A percentile compares a stretch with the other conserved stretches of the same genome.
phyloP scores from a whole-genome alignment of 805 yeast genomes.

The Candida namnaoensis region DNA sequence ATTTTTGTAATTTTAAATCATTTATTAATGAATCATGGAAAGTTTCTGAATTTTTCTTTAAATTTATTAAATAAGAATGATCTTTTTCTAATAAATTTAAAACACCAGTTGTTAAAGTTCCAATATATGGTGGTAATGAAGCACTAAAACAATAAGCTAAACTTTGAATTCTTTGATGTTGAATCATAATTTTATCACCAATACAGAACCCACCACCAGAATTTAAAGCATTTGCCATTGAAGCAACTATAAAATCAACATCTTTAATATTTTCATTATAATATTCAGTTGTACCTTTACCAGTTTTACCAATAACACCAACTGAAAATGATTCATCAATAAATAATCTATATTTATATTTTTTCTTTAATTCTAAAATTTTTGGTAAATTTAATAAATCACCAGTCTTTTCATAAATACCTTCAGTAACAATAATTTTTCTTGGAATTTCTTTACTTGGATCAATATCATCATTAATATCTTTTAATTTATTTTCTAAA shows the following conservation, averaged over 20 bases:
- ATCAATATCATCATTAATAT: constrained; percentile 48
- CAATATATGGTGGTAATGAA: constrained; percentile 86
- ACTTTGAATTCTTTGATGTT: constrained; percentile 88
- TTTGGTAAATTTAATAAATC: constrained; percentile 65
- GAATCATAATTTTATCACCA: constrained; percentile 75
- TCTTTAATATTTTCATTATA: constrained; percentile 51
- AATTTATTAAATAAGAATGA: constrained; percentile 22
- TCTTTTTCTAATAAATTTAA: constrained; percentile 38
- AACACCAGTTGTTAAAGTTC: constrained; percentile 50
- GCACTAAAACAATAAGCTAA: constrained; percentile 92
- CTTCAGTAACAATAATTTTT: constrained; percentile 88
- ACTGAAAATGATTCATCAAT: constrained; percentile 83
- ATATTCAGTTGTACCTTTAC: constrained; percentile 80
- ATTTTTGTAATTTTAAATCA: constrained; percentile 25
- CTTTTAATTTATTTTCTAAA: constrained; percentile 58
- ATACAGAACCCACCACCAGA: constrained; percentile 92
- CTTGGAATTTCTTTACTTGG: constrained; percentile 49
- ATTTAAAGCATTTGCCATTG: constrained; percentile 74
- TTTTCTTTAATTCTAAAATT: constrained; percentile 65
- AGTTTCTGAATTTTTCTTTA: constrained; percentile 31
- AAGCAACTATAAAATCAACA: constrained; percentile 80
- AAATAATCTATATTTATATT: constrained; percentile 78
- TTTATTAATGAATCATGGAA: constrained; percentile 32
- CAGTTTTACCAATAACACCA: constrained; percentile 79
- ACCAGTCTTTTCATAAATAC: constrained; percentile 74